Evolutionary conservation across 179 eudicot genomes (phyloP), one percentile per base, ranked within the genome.

Genomic region (Actinidia chinensis): DNA sequence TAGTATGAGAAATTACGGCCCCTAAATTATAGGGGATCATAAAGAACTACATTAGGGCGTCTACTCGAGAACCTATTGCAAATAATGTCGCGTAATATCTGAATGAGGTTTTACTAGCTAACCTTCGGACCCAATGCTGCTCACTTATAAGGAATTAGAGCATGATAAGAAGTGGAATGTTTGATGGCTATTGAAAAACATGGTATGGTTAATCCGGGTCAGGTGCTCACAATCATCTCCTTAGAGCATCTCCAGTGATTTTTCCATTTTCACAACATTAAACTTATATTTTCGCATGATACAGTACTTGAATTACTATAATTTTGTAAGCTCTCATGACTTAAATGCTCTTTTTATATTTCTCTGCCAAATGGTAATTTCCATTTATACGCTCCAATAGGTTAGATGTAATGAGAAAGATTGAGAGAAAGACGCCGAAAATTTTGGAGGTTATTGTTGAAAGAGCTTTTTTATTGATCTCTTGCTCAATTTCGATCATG

Each of bases 1-100:
- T 76, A 1, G 47, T 48, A 33, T n/a, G 61, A 47, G 60, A 65
- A 51, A 47, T 18, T 61, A n/a, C 10, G 76, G 76, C 64, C 40
- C 40, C 33, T 17, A 43, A 58, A 48, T 76, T 40, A 55, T 64
- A 28, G 47, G 48, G 43, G 44, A 14, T 75, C 6, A 17, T 33
- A 8, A 13, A 44, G 48, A 11, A 18, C 59, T 76, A 58, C 42
- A 43, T 48, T 44, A 13, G 74, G 13, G 58, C 17, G 7, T 8
- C 28, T 42, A 8, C 14, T 68, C 1, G 28, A 15, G 33, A 68
- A 18, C 69, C 69, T 65, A 42, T 60, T 25, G 78, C 55, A 22
- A 15, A 23, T 17, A 11, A 25, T 76, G 10, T 28, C 47, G 40
- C 64, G 25, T 13, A 15, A 20, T 25, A 17, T 33, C 51, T 0